Percentiles rank a stretch among this genome's conserved stretches.
These are phyloP conservation scores for Eimeria acervulina DNA, from an alignment of 169 alveolate genomes.

Conservation along the genomic window DNA sequence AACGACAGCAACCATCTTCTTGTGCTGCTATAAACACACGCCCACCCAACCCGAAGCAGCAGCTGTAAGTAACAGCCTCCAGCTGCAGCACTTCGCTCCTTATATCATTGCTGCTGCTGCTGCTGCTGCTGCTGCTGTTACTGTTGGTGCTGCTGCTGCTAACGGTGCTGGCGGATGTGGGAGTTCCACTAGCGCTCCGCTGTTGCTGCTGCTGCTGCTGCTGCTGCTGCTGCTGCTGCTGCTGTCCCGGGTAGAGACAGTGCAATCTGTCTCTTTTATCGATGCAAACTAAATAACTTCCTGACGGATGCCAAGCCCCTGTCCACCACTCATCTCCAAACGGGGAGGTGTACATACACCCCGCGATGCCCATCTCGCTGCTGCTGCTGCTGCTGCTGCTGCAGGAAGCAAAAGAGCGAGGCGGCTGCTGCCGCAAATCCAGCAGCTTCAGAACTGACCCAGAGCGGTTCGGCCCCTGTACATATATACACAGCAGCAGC, in stretches of 20 bases:
- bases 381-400: conserved; percentile 37
- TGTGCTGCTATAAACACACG: not conserved
- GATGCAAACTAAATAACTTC: not conserved
- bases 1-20: conserved; percentile 33
- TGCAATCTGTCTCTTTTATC: conserved; percentile 29
- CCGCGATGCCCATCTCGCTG: conserved; percentile 23
- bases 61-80: not conserved
- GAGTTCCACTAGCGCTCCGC: no score
- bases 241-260: not conserved
- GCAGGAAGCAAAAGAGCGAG: not conserved
- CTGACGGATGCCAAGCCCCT: conserved; percentile 34
- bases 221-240: conserved; percentile 40
- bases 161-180: no score
- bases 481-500: not conserved
- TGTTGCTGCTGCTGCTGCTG: conserved; percentile 38
- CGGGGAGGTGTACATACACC: conserved; percentile 31
- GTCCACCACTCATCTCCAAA: conserved; percentile 28
- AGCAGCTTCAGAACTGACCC: not conserved
- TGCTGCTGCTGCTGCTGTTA: conserved; percentile 22
- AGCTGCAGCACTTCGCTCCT: not conserved
- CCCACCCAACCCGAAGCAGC: conserved; percentile 7
- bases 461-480: conserved; percentile 19
- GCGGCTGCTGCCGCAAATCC: conserved; percentile 34
- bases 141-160: not conserved
- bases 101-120: not conserved